phyloP scores from a whole-genome alignment of 2,329 filamentous ascomycete genomes.

The Metarhizium album region DNA sequence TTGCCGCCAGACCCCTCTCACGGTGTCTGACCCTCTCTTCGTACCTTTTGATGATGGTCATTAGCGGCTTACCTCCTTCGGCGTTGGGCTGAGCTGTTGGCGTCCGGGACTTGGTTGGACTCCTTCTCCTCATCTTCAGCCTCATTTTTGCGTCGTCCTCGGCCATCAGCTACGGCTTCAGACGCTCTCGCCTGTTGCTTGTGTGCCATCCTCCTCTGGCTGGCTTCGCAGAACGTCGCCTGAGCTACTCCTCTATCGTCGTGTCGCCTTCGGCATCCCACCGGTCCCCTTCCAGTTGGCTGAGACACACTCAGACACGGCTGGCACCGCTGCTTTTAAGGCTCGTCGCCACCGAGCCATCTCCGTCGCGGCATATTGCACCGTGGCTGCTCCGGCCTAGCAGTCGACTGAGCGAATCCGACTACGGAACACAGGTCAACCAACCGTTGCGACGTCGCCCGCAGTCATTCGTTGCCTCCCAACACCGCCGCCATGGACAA shows the following conservation, averaged over 20 bases:
- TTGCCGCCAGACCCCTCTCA: not conserved
- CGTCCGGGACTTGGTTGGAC: not conserved
- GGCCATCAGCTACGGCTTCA: not conserved
- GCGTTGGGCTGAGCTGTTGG: conserved; percentile 3
- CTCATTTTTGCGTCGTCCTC: not conserved
- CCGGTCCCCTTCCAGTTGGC: not conserved
- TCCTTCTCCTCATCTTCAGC: not conserved
- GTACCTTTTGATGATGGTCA: not conserved
- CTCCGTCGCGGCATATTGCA: not conserved
- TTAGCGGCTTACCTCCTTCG: conserved; percentile 8
- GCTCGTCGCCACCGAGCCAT: not conserved
- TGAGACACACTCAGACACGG: not conserved
- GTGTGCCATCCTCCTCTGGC: not conserved
- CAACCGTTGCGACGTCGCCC: not conserved
- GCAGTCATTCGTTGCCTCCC: not conserved
- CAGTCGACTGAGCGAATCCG: not conserved
- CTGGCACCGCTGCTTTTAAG: too few species aligned
- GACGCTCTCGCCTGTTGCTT: not conserved
- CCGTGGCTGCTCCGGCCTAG: not conserved
- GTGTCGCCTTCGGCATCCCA: not conserved
- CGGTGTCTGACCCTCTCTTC: too few species aligned
- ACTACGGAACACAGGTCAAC: conserved; percentile 2
- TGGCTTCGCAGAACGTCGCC: not conserved
- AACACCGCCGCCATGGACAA: conserved; percentile 55
- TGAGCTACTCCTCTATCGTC: not conserved